Conservation (phyloP, 345 rosid species). For the Eucalyptus dawsonii region DNA sequence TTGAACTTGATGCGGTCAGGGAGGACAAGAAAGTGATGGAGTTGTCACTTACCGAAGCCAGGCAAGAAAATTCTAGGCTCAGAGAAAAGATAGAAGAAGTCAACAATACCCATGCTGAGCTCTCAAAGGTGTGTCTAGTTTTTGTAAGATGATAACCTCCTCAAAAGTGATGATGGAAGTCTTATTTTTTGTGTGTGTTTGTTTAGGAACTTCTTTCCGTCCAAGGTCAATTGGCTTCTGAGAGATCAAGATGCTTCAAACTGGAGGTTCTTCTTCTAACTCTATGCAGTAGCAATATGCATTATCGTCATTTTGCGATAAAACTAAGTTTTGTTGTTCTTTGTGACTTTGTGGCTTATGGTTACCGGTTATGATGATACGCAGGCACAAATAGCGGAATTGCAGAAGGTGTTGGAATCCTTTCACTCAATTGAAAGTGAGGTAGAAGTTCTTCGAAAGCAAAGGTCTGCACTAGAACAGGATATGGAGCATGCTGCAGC, state of each 20-base stretch:
- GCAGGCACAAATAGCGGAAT: conserved; percentile 86
- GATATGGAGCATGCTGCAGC: conserved; percentile 43
- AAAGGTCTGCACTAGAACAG: conserved; percentile 55
- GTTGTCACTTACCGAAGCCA: conserved; percentile 37
- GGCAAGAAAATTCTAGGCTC: conserved; percentile 46
- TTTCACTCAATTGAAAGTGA: conserved; percentile 63
- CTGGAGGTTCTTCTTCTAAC: conserved; percentile 51
- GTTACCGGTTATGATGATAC: not conserved
- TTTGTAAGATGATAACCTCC: not conserved
- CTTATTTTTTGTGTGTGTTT: not conserved
- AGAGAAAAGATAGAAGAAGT: conserved; percentile 71
- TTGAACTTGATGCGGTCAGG: conserved; percentile 38
- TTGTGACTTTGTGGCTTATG: not conserved
- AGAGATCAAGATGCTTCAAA: conserved; percentile 97
- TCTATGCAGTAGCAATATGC: not conserved
- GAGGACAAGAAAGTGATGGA: conserved; percentile 61
- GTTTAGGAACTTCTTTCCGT: conserved; percentile 85
- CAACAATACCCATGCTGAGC: conserved; percentile 51
- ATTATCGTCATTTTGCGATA: not conserved
- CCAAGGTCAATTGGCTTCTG: conserved; percentile 77
- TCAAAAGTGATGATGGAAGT: not conserved
- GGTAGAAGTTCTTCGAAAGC: conserved; percentile 69
- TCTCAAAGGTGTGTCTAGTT: conserved; percentile 46
- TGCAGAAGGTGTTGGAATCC: conserved; percentile 77
- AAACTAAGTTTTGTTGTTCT: not conserved